A percentile compares a stretch with the other conserved stretches of the same genome.
phyloP scores from a whole-genome alignment of 768 basidiomycete genomes.

The Dacryopinax spathularia region DNA sequence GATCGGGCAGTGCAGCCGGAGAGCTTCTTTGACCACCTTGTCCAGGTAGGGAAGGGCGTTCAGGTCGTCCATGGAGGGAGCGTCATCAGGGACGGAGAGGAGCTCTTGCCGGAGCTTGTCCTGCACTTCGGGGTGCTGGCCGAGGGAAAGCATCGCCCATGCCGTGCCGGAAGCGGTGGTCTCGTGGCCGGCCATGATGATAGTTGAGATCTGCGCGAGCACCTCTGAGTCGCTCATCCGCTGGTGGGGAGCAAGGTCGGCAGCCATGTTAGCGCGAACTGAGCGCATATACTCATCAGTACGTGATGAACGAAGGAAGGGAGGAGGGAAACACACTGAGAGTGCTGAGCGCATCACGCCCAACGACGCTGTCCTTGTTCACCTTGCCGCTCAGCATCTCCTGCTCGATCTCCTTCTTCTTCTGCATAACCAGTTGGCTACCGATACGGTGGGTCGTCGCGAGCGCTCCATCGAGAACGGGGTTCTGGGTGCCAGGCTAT shows the following conservation, averaged over 20 bases:
- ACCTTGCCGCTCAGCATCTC: constrained; percentile 13
- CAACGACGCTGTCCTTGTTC: constrained; percentile 20
- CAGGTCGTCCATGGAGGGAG: constrained; percentile 55
- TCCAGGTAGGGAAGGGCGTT: constrained; percentile 58
- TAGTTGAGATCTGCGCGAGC: constrained; percentile 16
- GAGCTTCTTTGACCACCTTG: constrained; percentile 42
- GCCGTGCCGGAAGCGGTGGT: constrained; percentile 44
- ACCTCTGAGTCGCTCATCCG: constrained; percentile 24
- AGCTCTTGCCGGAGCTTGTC: constrained; percentile 46
- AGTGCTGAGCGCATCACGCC: constrained; percentile 24
- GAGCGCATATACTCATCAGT: not conserved
- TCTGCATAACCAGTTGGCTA: constrained; percentile 19
- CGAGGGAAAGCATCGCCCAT: constrained; percentile 48
- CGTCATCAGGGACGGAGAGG: constrained; percentile 30
- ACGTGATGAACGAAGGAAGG: not conserved
- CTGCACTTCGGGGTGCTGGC: constrained; percentile 36
- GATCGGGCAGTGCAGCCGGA: constrained; percentile 44
- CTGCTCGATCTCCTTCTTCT: constrained; percentile 19
- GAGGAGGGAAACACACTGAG: constrained; percentile 17
- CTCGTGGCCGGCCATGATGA: constrained; percentile 30
- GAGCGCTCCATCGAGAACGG: not conserved
- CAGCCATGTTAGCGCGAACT: constrained; percentile 26
- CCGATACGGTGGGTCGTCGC: constrained; percentile 11
- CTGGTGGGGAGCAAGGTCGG: constrained; percentile 21
- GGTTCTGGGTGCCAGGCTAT: not conserved